These are phyloP conservation scores for Coemansia sp. DNA, from an alignment of 192 early-diverging fungal species.

Conservation along the genomic window DNA sequence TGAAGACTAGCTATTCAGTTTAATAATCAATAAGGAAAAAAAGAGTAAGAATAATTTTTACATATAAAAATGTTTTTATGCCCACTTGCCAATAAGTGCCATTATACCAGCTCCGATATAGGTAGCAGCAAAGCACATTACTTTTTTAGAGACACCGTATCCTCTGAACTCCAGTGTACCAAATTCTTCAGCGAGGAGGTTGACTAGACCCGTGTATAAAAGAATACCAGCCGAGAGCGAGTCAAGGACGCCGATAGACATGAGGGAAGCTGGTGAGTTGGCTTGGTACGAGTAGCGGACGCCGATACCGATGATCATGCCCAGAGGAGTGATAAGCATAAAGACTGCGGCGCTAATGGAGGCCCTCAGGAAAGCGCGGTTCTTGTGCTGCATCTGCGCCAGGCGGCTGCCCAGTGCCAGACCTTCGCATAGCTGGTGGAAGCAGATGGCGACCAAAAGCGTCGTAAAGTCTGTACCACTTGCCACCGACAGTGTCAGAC, in stretches of 20 bases:
- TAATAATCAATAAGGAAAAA: not conserved
- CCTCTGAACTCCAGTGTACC: constrained; percentile 59
- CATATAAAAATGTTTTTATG: constrained; percentile 30
- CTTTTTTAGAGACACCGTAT: constrained; percentile 45
- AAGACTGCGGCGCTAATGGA: constrained; percentile 57
- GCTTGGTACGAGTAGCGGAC: constrained; percentile 63
- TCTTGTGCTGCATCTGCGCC: constrained; percentile 52
- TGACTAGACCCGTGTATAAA: constrained; percentile 73
- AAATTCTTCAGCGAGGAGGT: constrained; percentile 70
- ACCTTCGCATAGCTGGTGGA: constrained; percentile 80
- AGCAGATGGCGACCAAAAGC: constrained; percentile 64
- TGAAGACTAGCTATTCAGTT: constrained; percentile 29
- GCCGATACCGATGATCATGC: constrained; percentile 77
- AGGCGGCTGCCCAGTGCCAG: constrained; percentile 74
- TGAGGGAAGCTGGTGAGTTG: constrained; percentile 60
- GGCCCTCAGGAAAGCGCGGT: constrained; percentile 26
- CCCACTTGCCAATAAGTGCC: constrained; percentile 77
- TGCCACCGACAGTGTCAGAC: constrained; percentile 63
- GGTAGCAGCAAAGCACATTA: constrained; percentile 58
- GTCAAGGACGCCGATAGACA: constrained; percentile 70
- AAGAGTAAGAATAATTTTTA: constrained; percentile 1
- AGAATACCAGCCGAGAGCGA: constrained; percentile 80
- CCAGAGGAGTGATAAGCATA: constrained; percentile 76
- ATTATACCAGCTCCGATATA: constrained; percentile 73
- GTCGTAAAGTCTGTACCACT: constrained; percentile 56